Percentiles rank a stretch among this genome's conserved stretches.
Evolutionary conservation across 1,284 basidiomycete genomes (phyloP).

Genomic region (Farysia itapuensis): DNA sequence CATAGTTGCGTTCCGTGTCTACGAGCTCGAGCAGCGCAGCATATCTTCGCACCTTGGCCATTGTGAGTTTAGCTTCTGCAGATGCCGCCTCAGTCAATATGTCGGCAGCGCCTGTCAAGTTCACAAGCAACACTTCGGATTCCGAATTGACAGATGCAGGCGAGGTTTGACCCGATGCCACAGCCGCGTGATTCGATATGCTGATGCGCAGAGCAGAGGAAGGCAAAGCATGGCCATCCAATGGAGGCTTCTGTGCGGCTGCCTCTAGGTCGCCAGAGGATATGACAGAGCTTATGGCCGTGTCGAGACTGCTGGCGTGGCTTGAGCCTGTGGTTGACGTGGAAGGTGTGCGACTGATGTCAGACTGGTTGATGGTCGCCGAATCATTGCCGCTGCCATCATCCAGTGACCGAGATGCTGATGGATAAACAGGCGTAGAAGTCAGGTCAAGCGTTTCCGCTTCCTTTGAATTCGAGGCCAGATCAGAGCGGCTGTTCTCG

Average conservation of each 20-base stretch:
- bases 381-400: neutral
- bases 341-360: slow-evolving; percentile 54
- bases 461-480: too few species aligned
- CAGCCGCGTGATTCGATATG: neutral
- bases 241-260: neutral
- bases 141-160: slow-evolving; percentile 26
- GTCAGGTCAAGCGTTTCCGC: too few species aligned
- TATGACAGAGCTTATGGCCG: slow-evolving; percentile 32
- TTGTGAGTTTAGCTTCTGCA: slow-evolving; percentile 14
- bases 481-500: too few species aligned
- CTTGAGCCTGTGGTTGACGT: slow-evolving; percentile 48
- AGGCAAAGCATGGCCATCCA: too few species aligned
- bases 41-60: slow-evolving; percentile 34
- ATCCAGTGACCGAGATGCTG: too few species aligned
- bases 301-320: slow-evolving; percentile 36
- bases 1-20: slow-evolving; percentile 56
- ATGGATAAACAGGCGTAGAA: too few species aligned
- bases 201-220: slow-evolving; percentile 16
- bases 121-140: slow-evolving; percentile 6
- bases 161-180: slow-evolving; percentile 12
- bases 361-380: slow-evolving; percentile 17
- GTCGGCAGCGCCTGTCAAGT: slow-evolving; percentile 4
- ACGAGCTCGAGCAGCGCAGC: slow-evolving; percentile 54
- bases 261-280: slow-evolving; percentile 12
- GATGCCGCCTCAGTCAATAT: neutral